phyloP scores from a whole-genome alignment of 1,139 yeast species.

The Sugiyamaella paludigena region DNA sequence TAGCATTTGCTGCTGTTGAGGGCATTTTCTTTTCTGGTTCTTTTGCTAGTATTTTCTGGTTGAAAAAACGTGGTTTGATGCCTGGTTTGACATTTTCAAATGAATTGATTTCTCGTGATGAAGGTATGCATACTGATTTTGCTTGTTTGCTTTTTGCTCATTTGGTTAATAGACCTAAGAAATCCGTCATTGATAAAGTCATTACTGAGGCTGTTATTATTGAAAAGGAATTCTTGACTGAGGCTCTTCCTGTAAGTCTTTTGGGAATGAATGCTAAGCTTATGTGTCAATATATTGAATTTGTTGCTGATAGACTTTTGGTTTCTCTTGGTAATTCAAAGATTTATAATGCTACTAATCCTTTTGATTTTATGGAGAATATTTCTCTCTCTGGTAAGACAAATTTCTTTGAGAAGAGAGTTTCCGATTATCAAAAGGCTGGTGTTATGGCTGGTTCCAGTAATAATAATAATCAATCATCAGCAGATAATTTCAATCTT shows the following conservation, averaged over 20 bases:
- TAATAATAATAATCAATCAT: slow-evolving; percentile 37
- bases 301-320: slow-evolving; percentile 92
- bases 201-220: slow-evolving; percentile 93
- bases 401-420: slow-evolving; percentile 98
- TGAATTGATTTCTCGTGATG: slow-evolving; percentile 96
- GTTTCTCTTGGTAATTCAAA: slow-evolving; percentile 88
- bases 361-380: slow-evolving; percentile 98
- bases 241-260: slow-evolving; percentile 86
- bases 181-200: slow-evolving; percentile 73
- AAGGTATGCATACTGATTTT: slow-evolving; percentile 97
- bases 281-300: slow-evolving; percentile 97
- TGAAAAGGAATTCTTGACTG: slow-evolving; percentile 91
- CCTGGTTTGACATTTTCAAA: slow-evolving; percentile 97
- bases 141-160: slow-evolving; percentile 95
- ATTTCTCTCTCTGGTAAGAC: slow-evolving; percentile 97
- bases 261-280: slow-evolving; percentile 90
- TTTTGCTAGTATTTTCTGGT: slow-evolving; percentile 97
- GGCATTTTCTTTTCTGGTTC: slow-evolving; percentile 98
- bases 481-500: slow-evolving; percentile 44
- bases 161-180: slow-evolving; percentile 81
- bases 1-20: slow-evolving; percentile 98
- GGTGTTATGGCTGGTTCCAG: slow-evolving; percentile 82
- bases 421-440: slow-evolving; percentile 97
- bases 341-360: slow-evolving; percentile 82
- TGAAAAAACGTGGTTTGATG: slow-evolving; percentile 96